These are phyloP conservation scores for Colletotrichum karsti DNA, from an alignment of 2,329 filamentous ascomycete genomes.

Conservation along the genomic window DNA sequence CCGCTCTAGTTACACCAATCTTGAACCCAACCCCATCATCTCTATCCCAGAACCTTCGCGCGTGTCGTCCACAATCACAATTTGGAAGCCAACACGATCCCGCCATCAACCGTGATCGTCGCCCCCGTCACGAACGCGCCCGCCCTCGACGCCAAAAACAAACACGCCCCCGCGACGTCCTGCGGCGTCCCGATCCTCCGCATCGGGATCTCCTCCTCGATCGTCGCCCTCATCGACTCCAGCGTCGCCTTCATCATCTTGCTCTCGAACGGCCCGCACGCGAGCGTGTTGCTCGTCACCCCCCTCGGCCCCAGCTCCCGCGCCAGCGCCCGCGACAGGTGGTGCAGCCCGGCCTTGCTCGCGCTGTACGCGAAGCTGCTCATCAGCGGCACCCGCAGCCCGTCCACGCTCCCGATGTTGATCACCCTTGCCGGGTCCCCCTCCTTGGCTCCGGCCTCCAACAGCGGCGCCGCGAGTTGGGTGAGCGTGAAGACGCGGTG, in stretches of 20 bases:
- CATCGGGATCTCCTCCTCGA: constrained; percentile 68
- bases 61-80: too few relatives aligned
- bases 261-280: constrained; percentile 75
- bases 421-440: constrained; percentile 65
- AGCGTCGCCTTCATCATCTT: constrained; percentile 75
- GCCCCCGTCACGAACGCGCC: constrained; percentile 74
- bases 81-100: constrained; percentile 54
- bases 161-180: constrained; percentile 76
- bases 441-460: constrained; percentile 48
- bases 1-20: too few relatives aligned
- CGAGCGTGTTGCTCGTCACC: constrained; percentile 74
- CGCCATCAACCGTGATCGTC: constrained; percentile 70
- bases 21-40: too few relatives aligned
- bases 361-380: constrained; percentile 69
- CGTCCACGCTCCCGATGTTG: constrained; percentile 73
- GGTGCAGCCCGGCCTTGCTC: constrained; percentile 71
- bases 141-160: constrained; percentile 74
- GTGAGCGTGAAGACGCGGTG: constrained; percentile 75
- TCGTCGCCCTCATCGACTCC: constrained; percentile 60
- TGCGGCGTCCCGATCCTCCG: constrained; percentile 72
- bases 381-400: constrained; percentile 64
- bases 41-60: too few relatives aligned
- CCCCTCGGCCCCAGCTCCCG: constrained; percentile 66
- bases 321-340: constrained; percentile 67
- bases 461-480: constrained; percentile 66